Base-by-base conservation (phyloP, 2,329 filamentous ascomycete species). In the Sporothrix globosa region DNA sequence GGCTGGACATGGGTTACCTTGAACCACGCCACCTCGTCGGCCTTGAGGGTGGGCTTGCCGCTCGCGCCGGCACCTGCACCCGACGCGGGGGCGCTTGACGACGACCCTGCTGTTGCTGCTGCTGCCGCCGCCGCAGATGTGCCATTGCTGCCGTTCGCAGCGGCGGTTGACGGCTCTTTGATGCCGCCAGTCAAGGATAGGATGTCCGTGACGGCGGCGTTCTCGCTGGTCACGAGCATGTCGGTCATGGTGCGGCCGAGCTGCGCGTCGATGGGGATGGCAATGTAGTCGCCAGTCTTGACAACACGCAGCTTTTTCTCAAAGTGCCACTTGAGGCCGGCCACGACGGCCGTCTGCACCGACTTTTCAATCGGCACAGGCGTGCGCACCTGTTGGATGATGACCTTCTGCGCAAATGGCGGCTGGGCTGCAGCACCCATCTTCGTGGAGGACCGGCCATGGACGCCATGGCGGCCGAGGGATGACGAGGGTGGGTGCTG, bases 271-370 rank as follows among this genome's bases (percentile, higher is more conserved):
- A 99, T 90, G 2, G 93, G 90, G 14, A 99, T 91, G 21, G 92
- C 94, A 69, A 99, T 90, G 14, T 97, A 82, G 80, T 99, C 96
- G 2, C 94, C 95, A 53, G 88, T 90, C 76, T 93, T 93, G 52
- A 98, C 87, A 14, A 98, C 86, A 4, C 96, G 88, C 70, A 91
- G 87, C 75, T 91, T 92, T 69, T 88, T 88, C 74, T 96, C 91
- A 78, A 99, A 97, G 77, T 97, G 91, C 52, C 89, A 88, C 78
- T 97, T 97, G 54, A 99, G 80, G 0, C 92, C 93, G 21, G 92
- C 90, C 75, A 98, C 90, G 4, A 98, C 86, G 4, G 92, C 92
- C 7, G 92, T 92, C 77, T 98, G 94, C 11, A 97, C 86, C 1
- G 91, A 87, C 60, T 92, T 87, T 76, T 98, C 95, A 3, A 92